Evolutionary conservation across 768 basidiomycete species (phyloP).

Genomic region (Tulasnella sp.): DNA sequence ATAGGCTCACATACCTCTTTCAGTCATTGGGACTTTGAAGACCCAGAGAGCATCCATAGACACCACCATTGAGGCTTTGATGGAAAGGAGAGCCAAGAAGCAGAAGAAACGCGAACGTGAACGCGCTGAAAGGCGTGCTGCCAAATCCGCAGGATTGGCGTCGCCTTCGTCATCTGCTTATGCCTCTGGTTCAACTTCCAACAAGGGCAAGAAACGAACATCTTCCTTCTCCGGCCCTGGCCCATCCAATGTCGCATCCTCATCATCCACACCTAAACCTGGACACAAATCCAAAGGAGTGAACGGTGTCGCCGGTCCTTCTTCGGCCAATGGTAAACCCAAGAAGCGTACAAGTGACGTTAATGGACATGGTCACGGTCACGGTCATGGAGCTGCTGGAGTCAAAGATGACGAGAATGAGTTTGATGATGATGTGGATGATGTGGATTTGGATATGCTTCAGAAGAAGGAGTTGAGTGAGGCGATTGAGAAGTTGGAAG

Average conservation of each 20-base stretch:
- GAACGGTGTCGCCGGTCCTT: conserved; percentile 35
- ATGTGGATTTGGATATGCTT: conserved; percentile 56
- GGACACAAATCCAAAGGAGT: conserved; percentile 47
- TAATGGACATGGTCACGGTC: background rate
- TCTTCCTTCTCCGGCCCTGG: too few relatives aligned
- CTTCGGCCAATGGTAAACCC: background rate
- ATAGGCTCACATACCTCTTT: too few relatives aligned
- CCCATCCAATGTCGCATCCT: conserved; percentile 9
- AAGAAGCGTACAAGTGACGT: too few relatives aligned
- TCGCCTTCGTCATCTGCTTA: too few relatives aligned
- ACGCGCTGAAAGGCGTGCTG: too few relatives aligned
- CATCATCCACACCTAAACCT: conserved; percentile 21
- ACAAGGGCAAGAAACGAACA: too few relatives aligned
- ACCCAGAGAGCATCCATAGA: background rate
- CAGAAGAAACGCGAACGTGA: conserved; percentile 13
- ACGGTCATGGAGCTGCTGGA: background rate
- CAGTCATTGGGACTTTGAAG: conserved; percentile 4
- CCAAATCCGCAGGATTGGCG: too few relatives aligned
- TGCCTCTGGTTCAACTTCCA: too few relatives aligned
- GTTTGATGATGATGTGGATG: conserved; percentile 40
- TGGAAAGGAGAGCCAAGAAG: conserved; percentile 2
- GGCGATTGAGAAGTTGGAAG: conserved; percentile 78
- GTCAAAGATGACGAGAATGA: conserved; percentile 22
- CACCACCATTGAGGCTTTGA: conserved; percentile 7
- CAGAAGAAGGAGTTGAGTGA: conserved; percentile 95